Conservation (phyloP, 768 basidiomycete species). For the Calocybe cyanea region DNA sequence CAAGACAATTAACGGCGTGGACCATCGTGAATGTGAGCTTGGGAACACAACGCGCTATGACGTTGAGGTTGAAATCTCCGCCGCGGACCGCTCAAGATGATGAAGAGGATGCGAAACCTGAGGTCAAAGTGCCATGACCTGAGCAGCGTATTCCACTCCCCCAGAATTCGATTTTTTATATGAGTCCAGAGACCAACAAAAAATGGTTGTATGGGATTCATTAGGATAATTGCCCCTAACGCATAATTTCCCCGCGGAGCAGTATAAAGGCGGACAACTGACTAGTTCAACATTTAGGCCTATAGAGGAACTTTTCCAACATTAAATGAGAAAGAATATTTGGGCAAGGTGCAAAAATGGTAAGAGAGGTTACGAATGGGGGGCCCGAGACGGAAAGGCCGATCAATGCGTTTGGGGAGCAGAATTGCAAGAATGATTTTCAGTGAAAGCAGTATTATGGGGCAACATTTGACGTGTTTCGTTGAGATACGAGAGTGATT, state of each 20-base stretch:
- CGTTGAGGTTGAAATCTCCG: conserved; percentile 62
- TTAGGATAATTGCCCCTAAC: conserved; percentile 63
- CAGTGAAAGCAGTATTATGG: conserved; percentile 70
- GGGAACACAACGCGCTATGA: conserved; percentile 76
- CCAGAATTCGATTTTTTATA: conserved; percentile 79
- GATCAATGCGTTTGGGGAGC: conserved; percentile 64
- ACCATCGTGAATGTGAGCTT: conserved; percentile 79
- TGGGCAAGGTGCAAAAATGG: conserved; percentile 68
- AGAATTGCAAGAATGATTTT: conserved; percentile 68
- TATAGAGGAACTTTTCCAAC: conserved; percentile 75
- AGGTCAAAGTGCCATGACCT: conserved; percentile 3
- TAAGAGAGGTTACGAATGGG: conserved; percentile 51
- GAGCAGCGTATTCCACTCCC: conserved; percentile 69
- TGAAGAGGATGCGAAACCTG: too few species aligned
- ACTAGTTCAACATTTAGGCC: conserved; percentile 79
- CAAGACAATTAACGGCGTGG: conserved; percentile 79
- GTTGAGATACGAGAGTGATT: conserved; percentile 23
- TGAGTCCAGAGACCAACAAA: conserved; percentile 70
- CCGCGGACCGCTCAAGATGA: conserved; percentile 12
- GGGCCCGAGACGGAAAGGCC: conserved; percentile 43
- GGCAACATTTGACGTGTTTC: conserved; percentile 64
- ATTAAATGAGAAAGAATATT: conserved; percentile 49
- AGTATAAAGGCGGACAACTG: conserved; percentile 43
- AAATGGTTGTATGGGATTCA: conserved; percentile 76
- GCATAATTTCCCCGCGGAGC: conserved; percentile 54